These are phyloP conservation scores for Xylaria bambusicola DNA, from an alignment of 495 filamentous ascomycete genomes.

Conservation along the genomic window DNA sequence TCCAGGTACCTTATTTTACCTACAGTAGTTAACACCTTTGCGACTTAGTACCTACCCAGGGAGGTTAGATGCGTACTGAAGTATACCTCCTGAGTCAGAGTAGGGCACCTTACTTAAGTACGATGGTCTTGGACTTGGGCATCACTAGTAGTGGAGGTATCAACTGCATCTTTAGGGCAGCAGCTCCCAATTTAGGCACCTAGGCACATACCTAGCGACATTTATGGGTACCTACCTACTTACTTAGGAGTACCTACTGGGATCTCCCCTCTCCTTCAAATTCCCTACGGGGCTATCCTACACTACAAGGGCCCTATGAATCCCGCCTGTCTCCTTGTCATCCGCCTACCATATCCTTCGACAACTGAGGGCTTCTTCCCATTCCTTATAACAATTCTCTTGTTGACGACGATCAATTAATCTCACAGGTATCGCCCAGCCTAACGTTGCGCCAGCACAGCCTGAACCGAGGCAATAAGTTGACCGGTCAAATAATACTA, in stretches of 20 bases:
- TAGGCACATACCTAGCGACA: neutral
- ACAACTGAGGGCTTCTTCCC: conserved; percentile 14
- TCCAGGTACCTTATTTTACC: too few relatives aligned
- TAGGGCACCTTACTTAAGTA: too few relatives aligned
- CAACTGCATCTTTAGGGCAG: neutral
- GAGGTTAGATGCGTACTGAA: too few relatives aligned
- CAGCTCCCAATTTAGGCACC: conserved; percentile 7
- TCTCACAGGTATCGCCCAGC: conserved; percentile 7
- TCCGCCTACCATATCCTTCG: conserved; percentile 6
- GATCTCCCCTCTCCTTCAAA: conserved; percentile 15
- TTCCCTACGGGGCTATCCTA: conserved; percentile 13
- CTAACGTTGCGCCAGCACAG: neutral
- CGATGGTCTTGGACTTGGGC: neutral
- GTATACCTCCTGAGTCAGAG: too few relatives aligned
- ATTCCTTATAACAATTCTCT: conserved; percentile 13
- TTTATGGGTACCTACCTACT: too few relatives aligned
- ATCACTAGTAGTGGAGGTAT: neutral
- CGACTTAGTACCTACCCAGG: neutral
- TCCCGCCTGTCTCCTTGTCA: conserved; percentile 12
- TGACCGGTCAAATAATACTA: conserved; percentile 1
- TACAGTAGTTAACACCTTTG: too few relatives aligned
- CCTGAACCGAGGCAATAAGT: conserved; percentile 4
- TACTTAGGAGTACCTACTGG: too few relatives aligned
- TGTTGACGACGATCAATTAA: conserved; percentile 12
- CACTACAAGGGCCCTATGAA: conserved; percentile 8